Evolutionary conservation across 495 filamentous ascomycete species (phyloP), one percentile per base, ranked within the genome.

Genomic region (Daldinia caldariorum): DNA sequence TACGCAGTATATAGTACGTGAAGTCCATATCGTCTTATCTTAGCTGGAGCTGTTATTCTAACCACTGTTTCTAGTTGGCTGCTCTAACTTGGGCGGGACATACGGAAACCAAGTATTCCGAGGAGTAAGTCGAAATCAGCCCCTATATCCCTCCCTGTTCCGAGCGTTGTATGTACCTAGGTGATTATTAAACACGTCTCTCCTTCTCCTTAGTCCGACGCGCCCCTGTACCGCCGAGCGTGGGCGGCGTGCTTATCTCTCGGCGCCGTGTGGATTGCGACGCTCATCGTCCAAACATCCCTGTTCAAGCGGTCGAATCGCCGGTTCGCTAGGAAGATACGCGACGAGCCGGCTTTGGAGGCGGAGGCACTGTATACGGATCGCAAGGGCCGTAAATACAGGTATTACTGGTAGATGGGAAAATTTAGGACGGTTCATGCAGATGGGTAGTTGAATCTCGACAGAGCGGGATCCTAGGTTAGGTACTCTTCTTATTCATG

Each of bases 21-120:
- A 1, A 34, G 8, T 12, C 22, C 13, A 38, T 22, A 6, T n/a
- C n/a, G 26, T 34, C 7, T 7, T 3, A 16, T 6, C 13, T 18
- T 13, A 20, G 7, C 7, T 45, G 8, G n/a, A 31, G 22, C n/a
- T 2, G n/a, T 34, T n/a, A 47, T 20, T 41, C 60, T 63, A 49
- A 69, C 38, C 37, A 29, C 3, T 29, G 3, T 61, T 16, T 49
- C 35, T 22, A 65, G 67, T 70, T 41, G 67, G 67, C 26, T 70
- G 67, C 38, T 70, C 67, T 4, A 70, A 70, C 18, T 16, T 65
- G 8, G 67, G 67, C 32, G 67, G 67, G 8, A 70, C 67, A n/a
- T 70, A 64, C 32, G 67, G 67, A 3, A 70, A 64, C 32, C 61
- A 70, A 35, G 67, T 70, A 7, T 70, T 70, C n/a, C 41, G 67